Base-by-base conservation (phyloP, 1,284 basidiomycete genomes). In the Trichosporon coremiiforme region DNA sequence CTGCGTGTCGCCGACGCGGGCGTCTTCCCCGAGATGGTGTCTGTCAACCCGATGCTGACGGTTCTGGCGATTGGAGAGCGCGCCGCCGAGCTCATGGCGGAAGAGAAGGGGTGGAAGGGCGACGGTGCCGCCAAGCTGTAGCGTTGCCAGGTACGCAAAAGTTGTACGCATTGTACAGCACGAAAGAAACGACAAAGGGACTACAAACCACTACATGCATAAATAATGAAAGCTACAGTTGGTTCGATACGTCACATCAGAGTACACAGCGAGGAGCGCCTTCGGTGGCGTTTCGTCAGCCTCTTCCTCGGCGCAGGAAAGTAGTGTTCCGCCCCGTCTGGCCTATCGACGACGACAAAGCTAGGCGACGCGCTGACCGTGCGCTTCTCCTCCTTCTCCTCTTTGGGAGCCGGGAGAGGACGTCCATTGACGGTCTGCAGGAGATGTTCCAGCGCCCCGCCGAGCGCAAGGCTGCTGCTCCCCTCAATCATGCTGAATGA, bases 1-100 rank as follows among this genome's bases (percentile, higher is more conserved):
- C 72, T 73, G 13, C 70, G 72, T 31, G 64, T 73, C 45, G 72
- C 69, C 29, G 72, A 73, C 65, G 72, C 72, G 6, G 69, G 70
- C 60, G 72, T 73, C 29, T 73, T 73, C 72, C 72, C 72, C 25
- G 70, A 71, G 35, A 73, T 73, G 72, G 70, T 71, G 6, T 60
- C 60, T 10, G 67, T 73, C 68, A 73, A 73, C 68, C 72, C 72
- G 35, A 73, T 73, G 72, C 68, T 73, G 20, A 73, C 72, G 0
- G 72, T 73, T 17, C 72, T 73, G 0, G 72, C 70, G 2, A 38
- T 73, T 25, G 72, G 72, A 29, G 72, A 73, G 68, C 41, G 55
- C n/a, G 70, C 70, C 0, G 72, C 72, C 22, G 72, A 73, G 72
- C 53, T 73, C 8, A 64, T 73, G 2, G 72, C 72, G 3, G 1